Evolutionary conservation across 345 rosid genomes (phyloP), one percentile per base, ranked within the genome.

Genomic region (Psidium guajava): DNA sequence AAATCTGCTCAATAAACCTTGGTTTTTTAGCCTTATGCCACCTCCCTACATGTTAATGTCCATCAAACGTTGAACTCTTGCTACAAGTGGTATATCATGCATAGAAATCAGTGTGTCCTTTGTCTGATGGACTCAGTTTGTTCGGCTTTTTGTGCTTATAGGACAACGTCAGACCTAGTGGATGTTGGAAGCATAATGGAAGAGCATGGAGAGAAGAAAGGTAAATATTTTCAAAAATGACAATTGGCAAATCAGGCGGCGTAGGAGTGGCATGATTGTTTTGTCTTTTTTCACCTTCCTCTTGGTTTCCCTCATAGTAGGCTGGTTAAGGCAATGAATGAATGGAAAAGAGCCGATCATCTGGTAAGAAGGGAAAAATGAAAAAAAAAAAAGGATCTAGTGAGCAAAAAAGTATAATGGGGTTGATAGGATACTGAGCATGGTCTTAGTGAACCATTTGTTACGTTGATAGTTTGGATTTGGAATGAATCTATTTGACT

Each of bases 151-250:
- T 13, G 49, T 84, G 18, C 28, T 87, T 86, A 55, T 84, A 87
- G 89, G 40, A 73, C 21, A 27, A 85, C 56, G 84, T 52, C 80
- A 51, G 85, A 32, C 54, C 40, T 51, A 54, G 88, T 85, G 84
- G 86, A 86, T 75, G 85, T 73, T 77, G 54, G 44, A 54, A 86
- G 49, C 52, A 58, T 85, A 80, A 84, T 36, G 74, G 84, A 82
- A 75, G 84, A 85, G 57, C 73, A 64, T 58, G 59, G 28, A 14
- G 84, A n/a, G 42, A 90, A 86, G 86, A 87, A 40, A 89, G 87
- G 88, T 82, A 82, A 89, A 84, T 57, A 28, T 32, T 64, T 64
- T 64, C 44, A 16, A 69, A 18, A 22, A 8, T 32, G 12, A 24
- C 77, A 69, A 42, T 42, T 42, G 12, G 77, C 77, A 69, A 40